Conservation (phyloP, 1,139 yeast species). For the Candida glucosophila region DNA sequence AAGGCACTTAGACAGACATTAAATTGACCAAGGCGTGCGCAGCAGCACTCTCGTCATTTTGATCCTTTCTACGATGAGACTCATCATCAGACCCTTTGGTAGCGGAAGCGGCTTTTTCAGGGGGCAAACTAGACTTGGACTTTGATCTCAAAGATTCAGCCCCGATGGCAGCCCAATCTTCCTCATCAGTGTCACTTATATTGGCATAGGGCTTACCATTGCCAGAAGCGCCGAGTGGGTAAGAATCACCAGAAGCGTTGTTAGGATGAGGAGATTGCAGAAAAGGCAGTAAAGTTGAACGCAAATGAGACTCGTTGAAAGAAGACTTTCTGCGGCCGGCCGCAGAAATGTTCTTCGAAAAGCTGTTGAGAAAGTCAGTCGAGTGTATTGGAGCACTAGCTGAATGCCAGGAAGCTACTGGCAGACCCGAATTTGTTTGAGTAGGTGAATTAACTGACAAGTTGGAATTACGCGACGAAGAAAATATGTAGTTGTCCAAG, state of each 20-base stretch:
- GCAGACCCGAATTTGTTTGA: constrained; percentile 18
- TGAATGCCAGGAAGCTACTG: constrained; percentile 19
- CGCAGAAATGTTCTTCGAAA: constrained; percentile 13
- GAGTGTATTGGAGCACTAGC: too few species aligned
- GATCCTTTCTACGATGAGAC: constrained; percentile 3
- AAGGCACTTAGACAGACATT: constrained; percentile 33
- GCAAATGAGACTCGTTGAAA: constrained; percentile 35
- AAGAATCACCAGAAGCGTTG: constrained; percentile 3
- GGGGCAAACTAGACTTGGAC: constrained; percentile 2
- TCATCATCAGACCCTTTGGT: constrained; percentile 1
- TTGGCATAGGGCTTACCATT: constrained; percentile 3
- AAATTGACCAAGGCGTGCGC: constrained; percentile 58
- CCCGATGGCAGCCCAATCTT: constrained; percentile 90
- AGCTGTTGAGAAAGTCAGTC: constrained; percentile 11
- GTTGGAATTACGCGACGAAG: constrained; percentile 31
- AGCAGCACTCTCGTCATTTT: constrained; percentile 43
- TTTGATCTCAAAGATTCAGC: constrained; percentile 49
- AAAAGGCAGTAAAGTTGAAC: constrained; percentile 34
- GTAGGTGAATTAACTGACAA: constrained; percentile 32
- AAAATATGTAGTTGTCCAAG: constrained; percentile 33
- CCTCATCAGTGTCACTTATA: constrained; percentile 71
- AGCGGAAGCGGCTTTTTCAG: constrained; percentile 2
- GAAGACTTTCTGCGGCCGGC: constrained; percentile 31
- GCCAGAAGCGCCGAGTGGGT: constrained; percentile 1
- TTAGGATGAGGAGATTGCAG: constrained; percentile 21